phyloP scores from a whole-genome alignment of 352 stramenopile species.

The Globisporangium echinulatum region DNA sequence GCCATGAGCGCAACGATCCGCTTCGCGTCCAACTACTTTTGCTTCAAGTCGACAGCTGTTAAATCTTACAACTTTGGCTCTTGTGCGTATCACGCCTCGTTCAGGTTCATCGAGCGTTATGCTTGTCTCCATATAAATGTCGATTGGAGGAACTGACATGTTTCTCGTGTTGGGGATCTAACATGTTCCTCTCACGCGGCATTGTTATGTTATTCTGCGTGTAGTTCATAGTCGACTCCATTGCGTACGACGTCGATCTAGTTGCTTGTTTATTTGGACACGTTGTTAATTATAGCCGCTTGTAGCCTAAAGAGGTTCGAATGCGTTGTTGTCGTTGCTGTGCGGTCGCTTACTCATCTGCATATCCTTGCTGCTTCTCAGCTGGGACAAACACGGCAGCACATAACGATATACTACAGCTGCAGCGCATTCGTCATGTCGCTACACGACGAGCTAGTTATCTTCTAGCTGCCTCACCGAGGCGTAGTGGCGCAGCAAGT shows the following conservation, averaged over 20 bases:
- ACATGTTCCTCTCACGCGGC: not conserved
- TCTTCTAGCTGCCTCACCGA: not conserved
- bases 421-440: not conserved
- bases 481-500: not conserved
- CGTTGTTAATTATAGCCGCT: not conserved
- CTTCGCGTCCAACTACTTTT: slow-evolving; percentile 2
- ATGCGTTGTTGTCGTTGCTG: not conserved
- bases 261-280: not conserved
- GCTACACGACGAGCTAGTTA: not conserved
- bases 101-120: slow-evolving; percentile 1
- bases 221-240: not conserved
- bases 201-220: not conserved
- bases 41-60: not conserved
- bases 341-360: not conserved
- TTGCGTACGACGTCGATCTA: not conserved
- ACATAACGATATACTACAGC: not conserved
- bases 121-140: not conserved
- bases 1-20: not conserved
- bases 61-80: not conserved
- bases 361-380: not conserved
- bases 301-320: not conserved
- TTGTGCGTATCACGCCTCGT: not conserved
- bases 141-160: too few relatives aligned
- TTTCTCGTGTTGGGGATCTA: too few relatives aligned
- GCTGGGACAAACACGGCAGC: not conserved